These are phyloP conservation scores for Chlorophyllum brunneum DNA, from an alignment of 768 basidiomycete species.

Conservation along the genomic window DNA sequence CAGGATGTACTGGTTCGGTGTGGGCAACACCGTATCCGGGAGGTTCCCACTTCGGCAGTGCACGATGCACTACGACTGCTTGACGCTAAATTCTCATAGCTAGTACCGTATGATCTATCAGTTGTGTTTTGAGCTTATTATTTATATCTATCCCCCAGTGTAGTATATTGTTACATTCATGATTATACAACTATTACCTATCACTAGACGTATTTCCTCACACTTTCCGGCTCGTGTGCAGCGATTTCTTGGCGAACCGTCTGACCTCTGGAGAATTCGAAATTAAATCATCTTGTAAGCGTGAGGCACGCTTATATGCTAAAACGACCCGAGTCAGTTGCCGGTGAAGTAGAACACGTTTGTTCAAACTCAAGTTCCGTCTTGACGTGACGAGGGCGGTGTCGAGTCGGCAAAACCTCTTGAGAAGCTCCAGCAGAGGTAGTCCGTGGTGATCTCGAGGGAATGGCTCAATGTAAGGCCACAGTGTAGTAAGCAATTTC, in stretches of 20 bases:
- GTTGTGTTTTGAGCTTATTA: neutral
- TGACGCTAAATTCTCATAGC: slow-evolving; percentile 55
- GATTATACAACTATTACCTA: neutral
- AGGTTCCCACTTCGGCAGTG: slow-evolving; percentile 72
- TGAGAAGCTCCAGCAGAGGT: slow-evolving; percentile 6
- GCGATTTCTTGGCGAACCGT: neutral
- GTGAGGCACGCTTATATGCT: neutral
- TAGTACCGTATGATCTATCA: slow-evolving; percentile 9
- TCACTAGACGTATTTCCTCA: slow-evolving; percentile 7
- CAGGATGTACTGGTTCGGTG: slow-evolving; percentile 61
- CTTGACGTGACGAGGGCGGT: neutral
- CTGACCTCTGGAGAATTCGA: neutral
- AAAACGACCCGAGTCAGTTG: neutral
- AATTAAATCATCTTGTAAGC: neutral
- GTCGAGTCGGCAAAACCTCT: slow-evolving; percentile 4
- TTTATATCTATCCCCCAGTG: slow-evolving; percentile 10
- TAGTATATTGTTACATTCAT: slow-evolving; percentile 9
- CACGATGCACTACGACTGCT: slow-evolving; percentile 72
- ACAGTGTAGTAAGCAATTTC: slow-evolving; percentile 53
- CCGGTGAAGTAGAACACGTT: neutral
- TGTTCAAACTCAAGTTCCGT: neutral
- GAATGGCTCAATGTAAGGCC: slow-evolving; percentile 62
- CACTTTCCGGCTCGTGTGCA: neutral
- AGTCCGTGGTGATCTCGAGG: slow-evolving; percentile 40
- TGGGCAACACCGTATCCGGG: slow-evolving; percentile 56